Base-by-base conservation (phyloP, 116 monocot genomes). In the Phalaenopsis hybrid region DNA sequence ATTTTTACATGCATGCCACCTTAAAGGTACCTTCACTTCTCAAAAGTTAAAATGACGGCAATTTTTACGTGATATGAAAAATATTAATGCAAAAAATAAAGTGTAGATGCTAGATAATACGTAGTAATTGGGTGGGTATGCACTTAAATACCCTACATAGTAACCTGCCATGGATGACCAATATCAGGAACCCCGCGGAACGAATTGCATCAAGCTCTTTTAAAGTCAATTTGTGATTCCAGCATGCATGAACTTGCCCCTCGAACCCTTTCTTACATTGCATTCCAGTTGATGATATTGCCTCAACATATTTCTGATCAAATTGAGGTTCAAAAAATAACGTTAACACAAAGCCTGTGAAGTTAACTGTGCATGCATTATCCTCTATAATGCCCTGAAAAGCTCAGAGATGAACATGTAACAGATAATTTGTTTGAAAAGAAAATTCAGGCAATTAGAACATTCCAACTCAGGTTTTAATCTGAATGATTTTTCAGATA, bases 201-300 rank as follows among this genome's bases (percentile, higher is more conserved):
- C 90, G 88, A 72, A 99, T 93, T 5, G 78, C 78, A 25, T 92
- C 93, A 61, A 99, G 84, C 81, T 99, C 98, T 79, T 95, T 91
- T 80, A 84, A 37, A 65, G 95, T 88, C 85, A 99, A 75, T 46
- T 79, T 93, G 81, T 99, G 98, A 69, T 86, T 94, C 98, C 95
- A 99, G 83, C 98, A 99, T 77, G 98, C 98, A 86, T 89, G 93
- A 9, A 93, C 73, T 89, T 99, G 98, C 17, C 98, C 98, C 84
- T 95, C 93, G 84, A 99, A 99, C 44, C 98, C 98, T 83, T 59
- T 86, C 75, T 82, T 90, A 33, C 95, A 93, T 87, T 99, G 95
- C 98, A 99, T 99, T 77, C 98, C 98, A 45, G 82, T 80, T 72
- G 92, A 89, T 63, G 95, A 87, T 89, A 99, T 99, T 81, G 81